These are phyloP conservation scores for Hirschfeldia incana DNA, from an alignment of 345 rosid genomes.

Conservation along the genomic window DNA sequence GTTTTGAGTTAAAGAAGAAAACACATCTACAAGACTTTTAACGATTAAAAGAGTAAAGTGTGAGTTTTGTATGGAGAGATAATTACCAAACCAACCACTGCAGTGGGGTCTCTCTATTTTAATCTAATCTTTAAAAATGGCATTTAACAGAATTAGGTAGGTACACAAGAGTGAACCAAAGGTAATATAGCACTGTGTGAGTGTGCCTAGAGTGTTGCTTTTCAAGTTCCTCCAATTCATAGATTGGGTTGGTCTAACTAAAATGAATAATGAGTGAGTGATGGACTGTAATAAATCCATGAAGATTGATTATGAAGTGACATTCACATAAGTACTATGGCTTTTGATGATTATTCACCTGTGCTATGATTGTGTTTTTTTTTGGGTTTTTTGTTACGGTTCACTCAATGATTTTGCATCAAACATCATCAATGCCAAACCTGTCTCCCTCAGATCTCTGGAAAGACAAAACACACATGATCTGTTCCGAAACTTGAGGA, in stretches of 20 bases:
- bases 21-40: constrained; percentile 23
- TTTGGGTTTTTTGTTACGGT: background rate
- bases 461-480: constrained; percentile 16
- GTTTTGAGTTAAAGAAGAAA: constrained; percentile 18
- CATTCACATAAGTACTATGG: constrained; percentile 23
- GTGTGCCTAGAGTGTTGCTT: constrained; percentile 11
- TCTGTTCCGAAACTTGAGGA: background rate
- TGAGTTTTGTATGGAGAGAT: constrained; percentile 22
- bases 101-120: constrained; percentile 26
- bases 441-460: constrained; percentile 15
- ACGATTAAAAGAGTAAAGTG: constrained; percentile 15
- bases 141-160: constrained; percentile 29
- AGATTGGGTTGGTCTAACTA: constrained; percentile 38
- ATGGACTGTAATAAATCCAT: constrained; percentile 19
- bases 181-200: constrained; percentile 6
- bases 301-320: constrained; percentile 41
- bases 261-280: constrained; percentile 28
- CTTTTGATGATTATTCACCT: constrained; percentile 20
- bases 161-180: constrained; percentile 9
- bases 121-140: constrained; percentile 5
- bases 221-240: constrained; percentile 8
- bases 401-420: constrained; percentile 25
- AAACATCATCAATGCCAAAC: constrained; percentile 24
- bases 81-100: constrained; percentile 41
- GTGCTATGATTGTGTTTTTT: constrained; percentile 19